phyloP scores from a whole-genome alignment of 1,284 basidiomycete genomes.

The Sphagnurus paluster region DNA sequence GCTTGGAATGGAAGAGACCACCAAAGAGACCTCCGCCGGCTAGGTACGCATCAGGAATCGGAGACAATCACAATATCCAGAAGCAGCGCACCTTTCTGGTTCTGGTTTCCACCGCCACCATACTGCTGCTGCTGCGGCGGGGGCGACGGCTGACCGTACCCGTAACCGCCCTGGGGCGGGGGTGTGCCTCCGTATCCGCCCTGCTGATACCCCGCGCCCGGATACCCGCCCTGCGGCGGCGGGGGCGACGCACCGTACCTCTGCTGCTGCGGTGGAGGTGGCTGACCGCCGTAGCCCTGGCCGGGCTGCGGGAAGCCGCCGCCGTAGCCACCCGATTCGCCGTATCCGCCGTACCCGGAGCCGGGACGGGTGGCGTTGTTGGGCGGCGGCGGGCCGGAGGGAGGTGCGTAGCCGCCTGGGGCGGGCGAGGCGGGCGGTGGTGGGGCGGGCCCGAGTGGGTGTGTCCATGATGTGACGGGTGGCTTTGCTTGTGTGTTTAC shows the following conservation, averaged over 20 bases:
- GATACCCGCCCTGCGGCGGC: slow-evolving; percentile 19
- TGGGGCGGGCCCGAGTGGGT: slow-evolving; percentile 24
- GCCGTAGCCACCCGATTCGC: not conserved
- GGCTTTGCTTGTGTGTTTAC: slow-evolving; percentile 21
- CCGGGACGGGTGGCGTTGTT: slow-evolving; percentile 24
- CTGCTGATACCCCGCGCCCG: slow-evolving; percentile 20
- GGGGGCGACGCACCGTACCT: slow-evolving; percentile 17
- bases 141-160: slow-evolving; percentile 9
- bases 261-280: slow-evolving; percentile 24
- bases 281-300: slow-evolving; percentile 23
- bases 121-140: slow-evolving; percentile 10
- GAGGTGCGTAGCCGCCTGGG: slow-evolving; percentile 51
- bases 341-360: slow-evolving; percentile 22
- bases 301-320: not conserved
- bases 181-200: slow-evolving; percentile 19
- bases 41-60: slow-evolving; percentile 1
- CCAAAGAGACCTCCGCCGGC: slow-evolving; percentile 5
- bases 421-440: slow-evolving; percentile 34
- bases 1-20: slow-evolving; percentile 9
- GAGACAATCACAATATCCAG: not conserved
- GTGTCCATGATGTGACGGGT: slow-evolving; percentile 20
- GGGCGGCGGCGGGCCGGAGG: slow-evolving; percentile 42
- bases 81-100: not conserved
- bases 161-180: slow-evolving; percentile 4
- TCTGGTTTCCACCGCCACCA: slow-evolving; percentile 9